Base-by-base conservation (phyloP, 2,329 filamentous ascomycete species). In the Cordyceps sp. region DNA sequence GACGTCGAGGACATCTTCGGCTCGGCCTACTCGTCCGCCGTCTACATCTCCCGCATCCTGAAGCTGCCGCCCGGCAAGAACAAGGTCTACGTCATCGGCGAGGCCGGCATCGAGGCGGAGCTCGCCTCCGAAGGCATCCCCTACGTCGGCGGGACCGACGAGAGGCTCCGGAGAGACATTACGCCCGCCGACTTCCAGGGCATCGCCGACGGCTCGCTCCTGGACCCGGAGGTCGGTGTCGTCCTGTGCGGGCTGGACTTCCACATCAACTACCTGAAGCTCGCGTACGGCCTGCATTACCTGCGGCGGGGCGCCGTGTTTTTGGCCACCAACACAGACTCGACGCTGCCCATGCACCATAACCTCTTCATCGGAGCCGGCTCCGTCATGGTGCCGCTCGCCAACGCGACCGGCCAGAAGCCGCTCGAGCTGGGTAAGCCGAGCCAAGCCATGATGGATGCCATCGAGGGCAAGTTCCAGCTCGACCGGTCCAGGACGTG, bases 391-490 rank as follows among this genome's bases (percentile, higher is more conserved):
- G 73, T 82, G 18, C 83, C 85, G 2, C 58, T 98, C 37, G 64
- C 78, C 33, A 78, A 79, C 51, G 83, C 83, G 64, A 63, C 69
- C 4, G 64, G 64, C 14, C 58, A 71, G 50, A 65, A 79, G 45
- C 88, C 90, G 1, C 57, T 84, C 21, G 75, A 82, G 4, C 60
- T 96, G 26, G 90, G 90, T 1, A 98, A 98, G 60, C 90, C 90
- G 4, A 93, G 84, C 51, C 85, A 93, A 61, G 88, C 88, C 4
- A 98, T 98, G 90, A 93, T 98, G 88, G 88, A 96, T 53, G 85
- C 90, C 4, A 80, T 98, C 35, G 88, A 96, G 62, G 88, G 88
- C 36, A 93, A 93, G 56, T 94, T 96, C 54, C 68, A 80, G 42
- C 78, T 98, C 33, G 77, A 96, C 52, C 71, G 86, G 24, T 71